Evolutionary conservation across 352 stramenopile genomes (phyloP), one percentile per base, ranked within the genome.

Genomic region (Globisporangium solare): DNA sequence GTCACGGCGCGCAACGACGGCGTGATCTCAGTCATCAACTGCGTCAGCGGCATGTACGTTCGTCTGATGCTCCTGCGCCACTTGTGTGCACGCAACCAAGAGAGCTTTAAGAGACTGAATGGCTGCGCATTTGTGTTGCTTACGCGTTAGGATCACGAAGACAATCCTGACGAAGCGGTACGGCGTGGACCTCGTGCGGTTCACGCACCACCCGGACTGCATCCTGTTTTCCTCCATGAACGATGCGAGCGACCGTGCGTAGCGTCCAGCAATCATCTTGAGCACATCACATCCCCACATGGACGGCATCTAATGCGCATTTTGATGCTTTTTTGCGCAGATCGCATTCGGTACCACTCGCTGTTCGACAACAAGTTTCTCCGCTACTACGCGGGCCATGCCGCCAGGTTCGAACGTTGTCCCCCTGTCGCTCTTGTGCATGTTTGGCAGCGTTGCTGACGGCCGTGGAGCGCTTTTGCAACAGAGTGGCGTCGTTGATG

Each of bases 341-440:
- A 90, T 49, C 74, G 83, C 50, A 88, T 95, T 53, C 81, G 85
- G 12, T 95, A 95, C 66, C 85, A 95, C 56, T 95, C 85, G 52
- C 76, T 92, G 55, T 95, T 89, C 37, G 85, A 95, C 73, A 95
- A 95, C 67, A 86, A 91, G 45, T 95, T 93, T 55, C 73, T 95
- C 20, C 83, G 85, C n/a, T 93, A 92, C 62, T 93, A 89, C 68
- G 81, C 73, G 31, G 83, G 85, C 6, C 85, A 95, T 60, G 88
- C 73, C 0, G 74, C 81, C 14, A 85, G 66, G 83, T 91, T 73
- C 15, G 39, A 40, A n/a, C n/a, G 3, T 40, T 1, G 22, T 31
- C 2, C 6, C 6, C 3, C 24, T 31, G 24, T 6, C 6, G 24
- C 6, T 31, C 2, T 31, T 31, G 24, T 31, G 24, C 24, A 31